These are phyloP conservation scores for Amoebophrya sp. DNA, from an alignment of 169 alveolate species.

Conservation along the genomic window DNA sequence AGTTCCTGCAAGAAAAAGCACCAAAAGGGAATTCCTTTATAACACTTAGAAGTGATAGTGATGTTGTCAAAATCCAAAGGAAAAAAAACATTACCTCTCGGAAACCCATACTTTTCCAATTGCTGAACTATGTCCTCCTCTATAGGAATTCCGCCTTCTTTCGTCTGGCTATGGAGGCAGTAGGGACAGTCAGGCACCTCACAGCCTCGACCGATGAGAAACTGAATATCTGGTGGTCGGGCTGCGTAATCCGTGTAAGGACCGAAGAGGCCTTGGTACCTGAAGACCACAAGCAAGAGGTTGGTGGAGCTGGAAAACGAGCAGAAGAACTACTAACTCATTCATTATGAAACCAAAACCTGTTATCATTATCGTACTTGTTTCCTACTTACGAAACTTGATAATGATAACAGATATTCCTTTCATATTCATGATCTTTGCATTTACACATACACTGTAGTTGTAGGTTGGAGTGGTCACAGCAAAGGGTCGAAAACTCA, in stretches of 20 bases:
- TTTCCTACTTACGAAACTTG: no score
- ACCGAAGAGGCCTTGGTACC: background rate
- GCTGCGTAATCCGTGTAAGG: background rate
- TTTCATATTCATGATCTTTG: background rate
- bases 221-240: background rate
- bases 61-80: no score
- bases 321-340: background rate
- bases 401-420: no score
- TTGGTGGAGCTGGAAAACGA: background rate
- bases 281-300: no score
- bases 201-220: background rate
- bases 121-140: background rate
- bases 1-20: no score
- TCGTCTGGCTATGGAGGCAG: background rate
- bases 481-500: background rate
- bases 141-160: background rate
- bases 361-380: no score
- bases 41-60: no score
- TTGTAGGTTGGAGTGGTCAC: background rate
- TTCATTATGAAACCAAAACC: background rate
- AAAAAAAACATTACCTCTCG: background rate
- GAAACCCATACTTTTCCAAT: background rate
- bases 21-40: no score
- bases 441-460: background rate
- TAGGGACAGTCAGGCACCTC: conserved; percentile 8